A percentile compares a stretch with the other conserved stretches of the same genome.
Conservation (phyloP, 2,329 filamentous ascomycete species). For the Fusarium hostae region DNA sequence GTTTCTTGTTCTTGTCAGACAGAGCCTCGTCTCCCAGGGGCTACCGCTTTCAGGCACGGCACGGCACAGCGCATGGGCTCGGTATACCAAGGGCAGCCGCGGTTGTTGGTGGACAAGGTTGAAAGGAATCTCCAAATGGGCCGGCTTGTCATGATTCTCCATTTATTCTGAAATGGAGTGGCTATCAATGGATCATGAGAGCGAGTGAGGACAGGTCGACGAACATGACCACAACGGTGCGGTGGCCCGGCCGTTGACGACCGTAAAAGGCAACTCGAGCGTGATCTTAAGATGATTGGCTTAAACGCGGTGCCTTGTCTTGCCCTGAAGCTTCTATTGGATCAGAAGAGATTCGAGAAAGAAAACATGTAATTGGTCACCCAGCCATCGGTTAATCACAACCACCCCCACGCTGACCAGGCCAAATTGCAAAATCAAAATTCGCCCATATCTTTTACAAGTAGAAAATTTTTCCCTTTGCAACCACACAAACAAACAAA, state of each 20-base stretch:
- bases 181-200: constrained; percentile 16
- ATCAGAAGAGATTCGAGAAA: neutral
- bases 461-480: constrained; percentile 30
- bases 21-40: constrained; percentile 12
- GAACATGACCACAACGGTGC: neutral
- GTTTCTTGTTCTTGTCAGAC: neutral
- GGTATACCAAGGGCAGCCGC: constrained; percentile 40
- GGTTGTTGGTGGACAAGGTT: constrained; percentile 28
- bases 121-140: constrained; percentile 27
- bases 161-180: constrained; percentile 23
- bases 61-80: constrained; percentile 22
- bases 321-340: constrained; percentile 30
- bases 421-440: constrained; percentile 46
- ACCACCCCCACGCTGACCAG: constrained; percentile 45
- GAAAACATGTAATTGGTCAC: constrained; percentile 1
- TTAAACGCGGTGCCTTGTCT: neutral
- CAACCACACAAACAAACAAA: constrained; percentile 35
- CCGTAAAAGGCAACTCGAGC: constrained; percentile 32
- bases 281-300: constrained; percentile 22
- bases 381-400: constrained; percentile 25
- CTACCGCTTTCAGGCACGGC: neutral
- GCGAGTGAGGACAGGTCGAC: neutral
- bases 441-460: constrained; percentile 37
- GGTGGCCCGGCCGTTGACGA: constrained; percentile 13
- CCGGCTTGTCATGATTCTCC: constrained; percentile 29